phyloP scores from a whole-genome alignment of 495 filamentous ascomycete genomes.

The Tuber indicum region DNA sequence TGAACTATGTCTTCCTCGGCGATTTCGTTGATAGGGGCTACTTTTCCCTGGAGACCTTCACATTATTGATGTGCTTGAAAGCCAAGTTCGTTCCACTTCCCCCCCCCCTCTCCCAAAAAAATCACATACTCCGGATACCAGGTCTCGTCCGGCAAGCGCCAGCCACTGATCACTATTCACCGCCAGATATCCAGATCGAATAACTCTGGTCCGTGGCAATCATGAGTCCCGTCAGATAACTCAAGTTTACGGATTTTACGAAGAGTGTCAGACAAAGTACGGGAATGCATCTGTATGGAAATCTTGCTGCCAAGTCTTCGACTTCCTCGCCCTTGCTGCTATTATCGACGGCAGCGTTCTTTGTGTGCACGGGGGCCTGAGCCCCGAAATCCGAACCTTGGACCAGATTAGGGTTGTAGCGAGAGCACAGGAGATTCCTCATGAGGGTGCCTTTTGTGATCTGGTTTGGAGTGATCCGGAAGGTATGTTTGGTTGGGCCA shows the following conservation, averaged over 20 bases:
- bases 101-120: not conserved
- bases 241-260: slow-evolving; percentile 98
- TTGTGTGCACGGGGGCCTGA: slow-evolving; percentile 94
- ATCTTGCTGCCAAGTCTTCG: slow-evolving; percentile 96
- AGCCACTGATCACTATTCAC: slow-evolving; percentile 8
- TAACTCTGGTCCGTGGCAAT: slow-evolving; percentile 93
- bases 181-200: slow-evolving; percentile 82
- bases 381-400: slow-evolving; percentile 90
- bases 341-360: slow-evolving; percentile 96
- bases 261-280: slow-evolving; percentile 96
- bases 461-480: slow-evolving; percentile 98
- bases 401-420: slow-evolving; percentile 97
- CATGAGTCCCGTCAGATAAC: slow-evolving; percentile 98
- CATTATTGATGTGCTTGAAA: slow-evolving; percentile 89
- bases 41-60: slow-evolving; percentile 95
- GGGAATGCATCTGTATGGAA: slow-evolving; percentile 99
- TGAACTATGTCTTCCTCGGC: slow-evolving; percentile 89
- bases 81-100: slow-evolving; percentile 65
- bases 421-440: slow-evolving; percentile 92
- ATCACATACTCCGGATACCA: slow-evolving; percentile 10
- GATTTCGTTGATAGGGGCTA: slow-evolving; percentile 98
- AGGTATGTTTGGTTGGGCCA: slow-evolving; percentile 25
- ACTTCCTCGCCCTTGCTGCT: slow-evolving; percentile 91
- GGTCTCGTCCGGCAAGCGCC: slow-evolving; percentile 6
- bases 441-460: slow-evolving; percentile 97